Percentiles rank a stretch among this genome's conserved stretches.
Evolutionary conservation across 2,329 filamentous ascomycete species (phyloP).

Genomic region (Juglanconis oblonga): DNA sequence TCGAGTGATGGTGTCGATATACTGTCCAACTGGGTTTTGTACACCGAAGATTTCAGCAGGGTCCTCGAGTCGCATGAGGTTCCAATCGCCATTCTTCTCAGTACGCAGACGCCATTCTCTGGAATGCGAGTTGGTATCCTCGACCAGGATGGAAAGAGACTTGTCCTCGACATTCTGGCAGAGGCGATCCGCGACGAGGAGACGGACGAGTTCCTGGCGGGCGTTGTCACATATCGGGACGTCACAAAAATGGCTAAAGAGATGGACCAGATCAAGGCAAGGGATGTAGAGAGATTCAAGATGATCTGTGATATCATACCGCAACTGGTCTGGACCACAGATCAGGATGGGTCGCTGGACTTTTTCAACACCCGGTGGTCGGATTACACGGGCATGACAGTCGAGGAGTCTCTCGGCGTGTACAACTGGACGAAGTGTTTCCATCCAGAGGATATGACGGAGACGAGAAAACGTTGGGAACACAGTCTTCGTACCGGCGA

Average conservation of each 20-base stretch:
- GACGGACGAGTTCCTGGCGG: slow-evolving; percentile 70
- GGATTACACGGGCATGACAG: slow-evolving; percentile 68
- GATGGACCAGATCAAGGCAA: slow-evolving; percentile 65
- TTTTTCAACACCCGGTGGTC: slow-evolving; percentile 80
- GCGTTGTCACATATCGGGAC: slow-evolving; percentile 69
- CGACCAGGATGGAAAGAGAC: slow-evolving; percentile 46
- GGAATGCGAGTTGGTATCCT: slow-evolving; percentile 62
- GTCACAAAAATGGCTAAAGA: slow-evolving; percentile 68
- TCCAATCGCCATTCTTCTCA: slow-evolving; percentile 63
- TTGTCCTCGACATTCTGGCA: slow-evolving; percentile 64
- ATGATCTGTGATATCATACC: slow-evolving; percentile 73
- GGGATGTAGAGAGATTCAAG: slow-evolving; percentile 72
- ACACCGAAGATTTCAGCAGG: slow-evolving; percentile 63
- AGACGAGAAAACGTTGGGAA: slow-evolving; percentile 55
- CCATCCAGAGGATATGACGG: slow-evolving; percentile 65
- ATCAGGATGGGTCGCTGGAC: slow-evolving; percentile 62
- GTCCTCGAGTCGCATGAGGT: slow-evolving; percentile 57
- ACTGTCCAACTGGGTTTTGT: slow-evolving; percentile 58
- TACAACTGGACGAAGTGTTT: slow-evolving; percentile 60
- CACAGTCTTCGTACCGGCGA: slow-evolving; percentile 65
- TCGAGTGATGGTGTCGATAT: slow-evolving; percentile 52
- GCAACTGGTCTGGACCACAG: slow-evolving; percentile 72
- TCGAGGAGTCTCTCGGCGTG: slow-evolving; percentile 59
- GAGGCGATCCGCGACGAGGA: slow-evolving; percentile 65
- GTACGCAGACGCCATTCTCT: slow-evolving; percentile 57